phyloP scores from a whole-genome alignment of 257 asterid genomes.

The Capsicum pubescens region DNA sequence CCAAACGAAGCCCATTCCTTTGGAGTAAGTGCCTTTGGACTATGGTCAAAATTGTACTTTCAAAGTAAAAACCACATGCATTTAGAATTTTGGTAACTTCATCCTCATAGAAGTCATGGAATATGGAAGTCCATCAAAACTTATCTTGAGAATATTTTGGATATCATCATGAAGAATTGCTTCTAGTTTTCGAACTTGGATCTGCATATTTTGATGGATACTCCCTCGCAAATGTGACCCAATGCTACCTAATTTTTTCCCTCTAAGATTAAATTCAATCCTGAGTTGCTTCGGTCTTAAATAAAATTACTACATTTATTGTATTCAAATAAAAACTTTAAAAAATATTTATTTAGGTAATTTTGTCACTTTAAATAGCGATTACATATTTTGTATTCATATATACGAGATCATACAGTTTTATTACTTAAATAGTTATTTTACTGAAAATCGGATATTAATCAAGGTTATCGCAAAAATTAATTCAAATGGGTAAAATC shows the following conservation, averaged over 20 bases:
- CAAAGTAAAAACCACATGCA: not conserved
- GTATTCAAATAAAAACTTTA: too few relatives aligned
- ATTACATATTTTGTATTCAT: too few relatives aligned
- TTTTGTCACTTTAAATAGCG: too few relatives aligned
- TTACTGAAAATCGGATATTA: too few relatives aligned
- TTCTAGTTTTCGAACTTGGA: not conserved
- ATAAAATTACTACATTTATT: too few relatives aligned
- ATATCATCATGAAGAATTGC: not conserved
- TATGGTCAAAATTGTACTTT: not conserved
- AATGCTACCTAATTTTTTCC: not conserved
- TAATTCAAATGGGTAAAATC: too few relatives aligned
- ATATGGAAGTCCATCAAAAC: not conserved
- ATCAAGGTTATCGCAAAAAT: too few relatives aligned
- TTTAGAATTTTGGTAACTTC: not conserved
- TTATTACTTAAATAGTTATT: too few relatives aligned
- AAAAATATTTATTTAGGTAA: too few relatives aligned
- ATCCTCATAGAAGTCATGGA: not conserved
- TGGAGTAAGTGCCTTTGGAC: not conserved
- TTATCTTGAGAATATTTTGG: not conserved
- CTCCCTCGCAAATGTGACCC: not conserved
- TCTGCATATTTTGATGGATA: not conserved
- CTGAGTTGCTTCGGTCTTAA: too few relatives aligned
- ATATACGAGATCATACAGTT: too few relatives aligned
- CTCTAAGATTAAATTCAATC: too few relatives aligned
- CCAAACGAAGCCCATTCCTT: not conserved